A percentile compares a stretch with the other conserved stretches of the same genome.
phyloP scores from a whole-genome alignment of 2,329 filamentous ascomycete species.

The Colletotrichum sp. region DNA sequence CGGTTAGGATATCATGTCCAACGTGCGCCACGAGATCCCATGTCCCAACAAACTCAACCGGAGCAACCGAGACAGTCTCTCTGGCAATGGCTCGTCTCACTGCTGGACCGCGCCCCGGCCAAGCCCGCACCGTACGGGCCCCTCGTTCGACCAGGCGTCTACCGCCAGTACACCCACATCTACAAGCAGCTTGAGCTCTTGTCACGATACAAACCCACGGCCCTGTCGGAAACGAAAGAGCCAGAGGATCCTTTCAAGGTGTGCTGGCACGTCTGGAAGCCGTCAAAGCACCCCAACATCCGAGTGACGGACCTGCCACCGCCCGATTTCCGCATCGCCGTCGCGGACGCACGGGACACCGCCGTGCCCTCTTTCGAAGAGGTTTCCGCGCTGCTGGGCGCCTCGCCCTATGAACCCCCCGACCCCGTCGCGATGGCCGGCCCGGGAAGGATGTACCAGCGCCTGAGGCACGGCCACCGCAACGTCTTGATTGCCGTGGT shows the following conservation, averaged over 20 bases:
- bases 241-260: constrained; percentile 68
- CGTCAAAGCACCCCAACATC: constrained; percentile 63
- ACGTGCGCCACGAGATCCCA: constrained; percentile 59
- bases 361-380: constrained; percentile 76
- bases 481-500: constrained; percentile 88
- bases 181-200: constrained; percentile 80
- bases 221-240: constrained; percentile 28
- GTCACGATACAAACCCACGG: constrained; percentile 67
- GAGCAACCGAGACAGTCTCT: constrained; percentile 34
- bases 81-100: constrained; percentile 60
- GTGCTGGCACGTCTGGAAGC: constrained; percentile 84
- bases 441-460: constrained; percentile 69
- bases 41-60: not conserved
- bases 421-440: constrained; percentile 34
- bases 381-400: constrained; percentile 73
- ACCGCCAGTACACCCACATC: constrained; percentile 72
- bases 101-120: constrained; percentile 38
- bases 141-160: constrained; percentile 66
- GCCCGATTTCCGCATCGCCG: constrained; percentile 85
- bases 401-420: constrained; percentile 73
- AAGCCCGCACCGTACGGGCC: constrained; percentile 53
- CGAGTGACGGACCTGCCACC: constrained; percentile 78
- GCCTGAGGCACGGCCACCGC: constrained; percentile 82
- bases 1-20: constrained; percentile 82
- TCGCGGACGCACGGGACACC: constrained; percentile 77